Evolutionary conservation across 306 rosid species (phyloP).

Genomic region (Parietaria judaica): DNA sequence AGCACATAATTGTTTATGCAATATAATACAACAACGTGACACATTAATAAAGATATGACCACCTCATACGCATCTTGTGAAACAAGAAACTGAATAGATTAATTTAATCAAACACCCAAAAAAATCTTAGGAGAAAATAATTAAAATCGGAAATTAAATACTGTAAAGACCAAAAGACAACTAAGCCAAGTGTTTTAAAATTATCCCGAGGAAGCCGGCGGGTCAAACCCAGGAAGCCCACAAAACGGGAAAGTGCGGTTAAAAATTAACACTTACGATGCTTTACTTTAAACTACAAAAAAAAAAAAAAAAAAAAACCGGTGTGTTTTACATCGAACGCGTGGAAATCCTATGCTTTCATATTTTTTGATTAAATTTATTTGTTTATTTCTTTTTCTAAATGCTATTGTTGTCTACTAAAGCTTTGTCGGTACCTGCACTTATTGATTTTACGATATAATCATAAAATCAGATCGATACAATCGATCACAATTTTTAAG

Average conservation of each 20-base stretch:
- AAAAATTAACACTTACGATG: no score
- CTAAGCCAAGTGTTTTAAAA: conserved; percentile 12
- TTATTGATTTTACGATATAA: no score
- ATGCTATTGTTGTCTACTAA: no score
- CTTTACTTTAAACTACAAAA: conserved; percentile 23
- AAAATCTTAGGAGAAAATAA: conserved; percentile 12
- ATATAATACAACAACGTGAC: conserved; percentile 26
- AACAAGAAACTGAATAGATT: neutral
- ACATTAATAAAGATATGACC: conserved; percentile 24
- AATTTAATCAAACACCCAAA: conserved; percentile 1
- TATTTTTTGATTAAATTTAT: no score
- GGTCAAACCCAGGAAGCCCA: no score
- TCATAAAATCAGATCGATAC: no score
- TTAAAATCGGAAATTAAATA: conserved; percentile 22
- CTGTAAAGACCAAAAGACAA: conserved; percentile 21
- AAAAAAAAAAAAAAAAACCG: neutral
- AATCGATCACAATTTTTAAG: no score
- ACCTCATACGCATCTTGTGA: conserved; percentile 43
- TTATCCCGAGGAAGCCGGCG: no score
- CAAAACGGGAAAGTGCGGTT: no score
- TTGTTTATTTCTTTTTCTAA: no score
- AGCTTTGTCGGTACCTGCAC: no score
- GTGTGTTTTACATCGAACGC: neutral
- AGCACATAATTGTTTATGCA: conserved; percentile 7
- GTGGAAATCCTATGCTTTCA: neutral